phyloP scores from a whole-genome alignment of 352 stramenopile genomes.

The Globisporangium emineosum region DNA sequence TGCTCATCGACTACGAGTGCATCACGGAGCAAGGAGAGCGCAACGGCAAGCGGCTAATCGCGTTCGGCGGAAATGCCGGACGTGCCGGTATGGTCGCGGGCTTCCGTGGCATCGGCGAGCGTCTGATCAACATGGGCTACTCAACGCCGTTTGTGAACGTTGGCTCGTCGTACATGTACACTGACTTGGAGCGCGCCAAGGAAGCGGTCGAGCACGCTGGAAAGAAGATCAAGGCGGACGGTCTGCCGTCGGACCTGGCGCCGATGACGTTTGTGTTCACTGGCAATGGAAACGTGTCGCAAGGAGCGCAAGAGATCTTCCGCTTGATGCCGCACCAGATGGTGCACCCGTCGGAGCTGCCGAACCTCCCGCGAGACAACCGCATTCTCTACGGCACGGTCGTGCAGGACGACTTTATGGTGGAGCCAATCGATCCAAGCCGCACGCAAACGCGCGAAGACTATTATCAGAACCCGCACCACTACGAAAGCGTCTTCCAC shows the following conservation, averaged over 20 bases:
- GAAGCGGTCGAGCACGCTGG: constrained; percentile 80
- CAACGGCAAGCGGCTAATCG: constrained; percentile 86
- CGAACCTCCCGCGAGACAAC: constrained; percentile 59
- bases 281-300: constrained; percentile 92
- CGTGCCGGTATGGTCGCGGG: constrained; percentile 93
- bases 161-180: constrained; percentile 93
- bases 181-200: constrained; percentile 87
- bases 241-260: constrained; percentile 69
- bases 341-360: constrained; percentile 85
- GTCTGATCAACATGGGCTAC: constrained; percentile 90
- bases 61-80: constrained; percentile 94
- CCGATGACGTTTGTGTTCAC: constrained; percentile 93
- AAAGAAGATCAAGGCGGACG: constrained; percentile 73
- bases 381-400: constrained; percentile 77
- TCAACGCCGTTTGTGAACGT: constrained; percentile 95
- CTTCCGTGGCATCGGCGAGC: constrained; percentile 91
- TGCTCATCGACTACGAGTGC: constrained; percentile 96
- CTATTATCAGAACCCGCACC: constrained; percentile 89
- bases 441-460: constrained; percentile 49
- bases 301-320: constrained; percentile 95
- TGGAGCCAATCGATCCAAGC: constrained; percentile 38
- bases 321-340: constrained; percentile 92
- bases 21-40: constrained; percentile 86
- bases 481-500: constrained; percentile 92
- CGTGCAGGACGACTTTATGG: constrained; percentile 73